Evolutionary conservation across 148 eudicot genomes (phyloP).

Genomic region (Rhododendron ferrugineum): DNA sequence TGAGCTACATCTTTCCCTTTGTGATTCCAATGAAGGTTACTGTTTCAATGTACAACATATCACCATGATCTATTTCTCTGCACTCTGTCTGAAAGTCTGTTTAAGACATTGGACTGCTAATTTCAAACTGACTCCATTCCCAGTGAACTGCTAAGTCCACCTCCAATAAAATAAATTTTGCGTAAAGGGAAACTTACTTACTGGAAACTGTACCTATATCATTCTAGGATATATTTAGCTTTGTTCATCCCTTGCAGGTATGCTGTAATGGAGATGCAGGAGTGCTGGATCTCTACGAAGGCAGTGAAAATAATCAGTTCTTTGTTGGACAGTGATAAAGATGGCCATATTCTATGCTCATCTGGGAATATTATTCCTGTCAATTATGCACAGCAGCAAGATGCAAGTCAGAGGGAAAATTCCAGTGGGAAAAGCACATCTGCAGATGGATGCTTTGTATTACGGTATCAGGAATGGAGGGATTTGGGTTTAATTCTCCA

Average conservation of each 20-base stretch:
- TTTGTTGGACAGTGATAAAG: constrained; percentile 22
- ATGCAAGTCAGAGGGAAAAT: constrained; percentile 10
- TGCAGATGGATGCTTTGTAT: constrained; percentile 38
- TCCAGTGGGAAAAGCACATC: constrained; percentile 17
- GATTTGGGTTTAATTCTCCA: constrained; percentile 20
- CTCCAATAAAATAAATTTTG: neutral
- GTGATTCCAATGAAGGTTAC: neutral
- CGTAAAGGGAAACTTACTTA: neutral
- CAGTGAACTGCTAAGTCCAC: neutral
- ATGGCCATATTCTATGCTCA: constrained; percentile 41
- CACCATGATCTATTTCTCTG: neutral
- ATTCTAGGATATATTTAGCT: neutral
- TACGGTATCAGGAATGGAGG: constrained; percentile 38
- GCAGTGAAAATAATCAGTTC: constrained; percentile 37
- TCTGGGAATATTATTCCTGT: constrained; percentile 22
- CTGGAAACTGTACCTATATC: neutral
- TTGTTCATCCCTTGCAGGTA: constrained; percentile 36
- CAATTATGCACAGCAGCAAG: constrained; percentile 15
- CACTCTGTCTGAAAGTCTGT: neutral
- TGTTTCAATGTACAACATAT: neutral
- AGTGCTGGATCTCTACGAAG: constrained; percentile 37
- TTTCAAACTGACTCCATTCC: neutral
- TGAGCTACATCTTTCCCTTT: neutral
- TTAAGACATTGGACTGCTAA: neutral
- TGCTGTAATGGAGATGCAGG: constrained; percentile 29